Evolutionary conservation across 1,139 yeast genomes (phyloP), one percentile per base, ranked within the genome.

Genomic region (Chernovozyma aurita): DNA sequence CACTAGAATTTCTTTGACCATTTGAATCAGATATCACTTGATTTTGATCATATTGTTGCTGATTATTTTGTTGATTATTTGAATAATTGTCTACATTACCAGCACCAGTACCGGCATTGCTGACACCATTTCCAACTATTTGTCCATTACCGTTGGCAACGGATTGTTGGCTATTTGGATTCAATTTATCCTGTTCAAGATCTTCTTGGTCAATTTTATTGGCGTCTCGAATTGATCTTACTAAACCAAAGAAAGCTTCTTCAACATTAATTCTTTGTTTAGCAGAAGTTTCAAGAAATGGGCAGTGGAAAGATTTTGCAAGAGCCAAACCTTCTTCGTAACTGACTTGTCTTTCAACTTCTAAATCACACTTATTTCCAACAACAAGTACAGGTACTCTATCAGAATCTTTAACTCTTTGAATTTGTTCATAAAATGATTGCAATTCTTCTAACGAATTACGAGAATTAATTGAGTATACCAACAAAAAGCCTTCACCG

Each of bases 241-340:
- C 94, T 45, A 85, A 66, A 30, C 79, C 83, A 53, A 73, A 82
- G 59, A 94, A 92, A 2, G 95, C 87, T 52, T 87, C 95, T 57
- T 92, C 97, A 36, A 94, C 97, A 52, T 92, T 90, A 57, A 87
- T 79, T 47, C 95, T 79, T 56, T 84, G 90, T 66, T 92, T 88
- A 24, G 98, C 98, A 37, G 92, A 80, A 3, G 97, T 86, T 62
- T 92, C 98, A 52, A 88, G 72, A 55, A 90, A 94, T 30, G 85
- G 84, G 45, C 95, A 85, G 47, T 77, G 72, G 62, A 78, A 84
- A 42, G 76, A 73, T 50, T 76, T 78, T 31, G 95, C 94, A 57
- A 90, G 76, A 33, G 74, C 76, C 45, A 77, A 72, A 31, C 96
- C 97, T 54, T 86, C 95, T 48, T 84, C 92, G 45, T 77, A 83